Percentiles rank a stretch among this genome's conserved stretches.
Evolutionary conservation across 768 basidiomycete species (phyloP).

Genomic region (Russula foetens): DNA sequence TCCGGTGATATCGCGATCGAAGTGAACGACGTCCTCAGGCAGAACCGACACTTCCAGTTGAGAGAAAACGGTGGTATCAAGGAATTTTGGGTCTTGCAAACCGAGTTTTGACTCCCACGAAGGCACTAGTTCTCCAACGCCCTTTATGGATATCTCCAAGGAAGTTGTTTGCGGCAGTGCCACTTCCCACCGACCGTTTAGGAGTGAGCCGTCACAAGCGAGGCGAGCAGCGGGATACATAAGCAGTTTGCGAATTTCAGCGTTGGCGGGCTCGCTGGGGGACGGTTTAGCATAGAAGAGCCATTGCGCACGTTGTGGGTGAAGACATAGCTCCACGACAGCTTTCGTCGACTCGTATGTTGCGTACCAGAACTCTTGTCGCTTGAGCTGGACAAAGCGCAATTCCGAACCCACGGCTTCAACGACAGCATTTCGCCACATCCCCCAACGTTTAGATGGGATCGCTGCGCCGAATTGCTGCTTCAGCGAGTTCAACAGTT

Average conservation of each 20-base stretch:
- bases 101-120: constrained; percentile 84
- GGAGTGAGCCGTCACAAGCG: constrained; percentile 45
- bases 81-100: constrained; percentile 53
- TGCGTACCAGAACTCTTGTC: constrained; percentile 83
- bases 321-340: constrained; percentile 65
- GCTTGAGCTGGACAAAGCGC: constrained; percentile 76
- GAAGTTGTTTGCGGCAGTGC: constrained; percentile 55
- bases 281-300: constrained; percentile 69
- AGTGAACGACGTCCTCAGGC: constrained; percentile 33
- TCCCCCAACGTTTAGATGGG: constrained; percentile 49
- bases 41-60: constrained; percentile 56
- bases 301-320: constrained; percentile 79
- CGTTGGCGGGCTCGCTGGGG: constrained; percentile 62
- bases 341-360: constrained; percentile 68
- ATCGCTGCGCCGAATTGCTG: constrained; percentile 34
- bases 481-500: constrained; percentile 46
- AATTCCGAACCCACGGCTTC: constrained; percentile 55
- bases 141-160: constrained; percentile 54
- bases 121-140: constrained; percentile 60
- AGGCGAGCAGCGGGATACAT: constrained; percentile 73
- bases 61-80: constrained; percentile 59
- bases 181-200: constrained; percentile 72
- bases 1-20: constrained; percentile 81
- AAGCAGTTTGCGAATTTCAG: constrained; percentile 67
- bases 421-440: constrained; percentile 62